phyloP scores from a whole-genome alignment of 1,284 basidiomycete genomes.

The Phlebopus sp. region DNA sequence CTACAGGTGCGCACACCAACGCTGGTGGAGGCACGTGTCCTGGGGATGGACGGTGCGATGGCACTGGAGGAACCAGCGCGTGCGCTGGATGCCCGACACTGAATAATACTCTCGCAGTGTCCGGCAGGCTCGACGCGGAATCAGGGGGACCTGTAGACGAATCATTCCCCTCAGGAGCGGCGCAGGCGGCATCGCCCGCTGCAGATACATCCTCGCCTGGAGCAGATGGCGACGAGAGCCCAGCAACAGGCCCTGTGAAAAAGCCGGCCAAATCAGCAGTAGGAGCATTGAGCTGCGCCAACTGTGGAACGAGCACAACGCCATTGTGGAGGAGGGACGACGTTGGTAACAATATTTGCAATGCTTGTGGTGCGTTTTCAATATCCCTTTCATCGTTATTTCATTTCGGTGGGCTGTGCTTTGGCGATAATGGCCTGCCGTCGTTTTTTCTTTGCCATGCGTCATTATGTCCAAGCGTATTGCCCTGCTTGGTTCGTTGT shows the following conservation, averaged over 20 bases:
- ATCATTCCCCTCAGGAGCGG: constrained; percentile 12
- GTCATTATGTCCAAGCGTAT: constrained; percentile 15
- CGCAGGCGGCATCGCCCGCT: constrained; percentile 20
- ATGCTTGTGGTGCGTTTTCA: constrained; percentile 82
- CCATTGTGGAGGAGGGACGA: constrained; percentile 93
- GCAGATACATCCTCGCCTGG: constrained; percentile 32
- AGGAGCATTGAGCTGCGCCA: constrained; percentile 83
- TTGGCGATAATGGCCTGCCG: constrained; percentile 17
- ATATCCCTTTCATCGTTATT: constrained; percentile 17
- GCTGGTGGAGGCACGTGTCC: constrained; percentile 77
- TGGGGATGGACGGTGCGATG: constrained; percentile 93
- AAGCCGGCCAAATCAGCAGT: constrained; percentile 46
- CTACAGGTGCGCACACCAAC: constrained; percentile 31
- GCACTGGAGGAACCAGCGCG: constrained; percentile 86
- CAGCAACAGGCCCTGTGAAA: constrained; percentile 23
- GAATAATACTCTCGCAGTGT: constrained; percentile 70
- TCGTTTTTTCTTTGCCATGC: constrained; percentile 19
- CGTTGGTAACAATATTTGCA: constrained; percentile 89
- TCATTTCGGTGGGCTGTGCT: constrained; percentile 25
- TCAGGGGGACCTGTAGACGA: constrained; percentile 21
- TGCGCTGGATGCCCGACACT: constrained; percentile 93
- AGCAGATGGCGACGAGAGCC: constrained; percentile 24
- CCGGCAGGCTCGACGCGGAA: constrained; percentile 39
- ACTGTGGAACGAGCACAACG: constrained; percentile 92
- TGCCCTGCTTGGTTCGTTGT: constrained; percentile 15